These are phyloP conservation scores for Lenwebbia sp. DNA, from an alignment of 345 rosid genomes.

Conservation along the genomic window DNA sequence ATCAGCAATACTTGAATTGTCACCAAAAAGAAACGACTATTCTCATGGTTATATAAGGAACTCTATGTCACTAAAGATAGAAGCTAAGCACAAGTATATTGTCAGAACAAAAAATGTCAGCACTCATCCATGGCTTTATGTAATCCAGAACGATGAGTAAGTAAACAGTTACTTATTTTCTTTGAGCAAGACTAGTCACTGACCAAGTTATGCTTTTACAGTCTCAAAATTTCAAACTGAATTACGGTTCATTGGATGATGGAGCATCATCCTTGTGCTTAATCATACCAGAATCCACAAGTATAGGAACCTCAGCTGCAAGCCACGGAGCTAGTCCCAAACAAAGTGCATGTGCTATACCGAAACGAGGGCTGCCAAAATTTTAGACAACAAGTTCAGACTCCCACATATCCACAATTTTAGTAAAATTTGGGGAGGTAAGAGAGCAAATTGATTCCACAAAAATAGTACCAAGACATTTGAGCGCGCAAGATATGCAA, in stretches of 20 bases:
- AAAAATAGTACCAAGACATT: not conserved
- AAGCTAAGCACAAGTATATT: not conserved
- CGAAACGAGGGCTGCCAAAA: conserved; percentile 75
- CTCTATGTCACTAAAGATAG: not conserved
- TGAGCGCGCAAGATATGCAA: not conserved
- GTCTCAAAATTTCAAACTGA: not conserved
- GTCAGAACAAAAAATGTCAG: not conserved
- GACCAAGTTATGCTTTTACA: not conserved
- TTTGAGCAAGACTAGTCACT: not conserved
- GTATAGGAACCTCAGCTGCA: conserved; percentile 94
- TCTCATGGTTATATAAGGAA: not conserved
- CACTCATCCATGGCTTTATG: not conserved
- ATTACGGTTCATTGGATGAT: conserved; percentile 44
- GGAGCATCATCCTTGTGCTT: conserved; percentile 93
- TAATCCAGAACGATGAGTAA: not conserved
- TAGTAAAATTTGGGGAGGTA: not conserved
- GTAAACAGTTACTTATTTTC: not conserved
- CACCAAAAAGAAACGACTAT: not conserved
- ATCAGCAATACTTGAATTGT: not conserved
- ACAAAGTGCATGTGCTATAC: conserved; percentile 96
- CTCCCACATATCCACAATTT: not conserved
- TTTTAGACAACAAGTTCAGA: not conserved
- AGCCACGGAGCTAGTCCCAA: conserved; percentile 99
- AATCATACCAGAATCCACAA: conserved; percentile 92
- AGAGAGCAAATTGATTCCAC: not conserved